phyloP scores from a whole-genome alignment of 1,284 basidiomycete genomes.

The Peniophora sp. region DNA sequence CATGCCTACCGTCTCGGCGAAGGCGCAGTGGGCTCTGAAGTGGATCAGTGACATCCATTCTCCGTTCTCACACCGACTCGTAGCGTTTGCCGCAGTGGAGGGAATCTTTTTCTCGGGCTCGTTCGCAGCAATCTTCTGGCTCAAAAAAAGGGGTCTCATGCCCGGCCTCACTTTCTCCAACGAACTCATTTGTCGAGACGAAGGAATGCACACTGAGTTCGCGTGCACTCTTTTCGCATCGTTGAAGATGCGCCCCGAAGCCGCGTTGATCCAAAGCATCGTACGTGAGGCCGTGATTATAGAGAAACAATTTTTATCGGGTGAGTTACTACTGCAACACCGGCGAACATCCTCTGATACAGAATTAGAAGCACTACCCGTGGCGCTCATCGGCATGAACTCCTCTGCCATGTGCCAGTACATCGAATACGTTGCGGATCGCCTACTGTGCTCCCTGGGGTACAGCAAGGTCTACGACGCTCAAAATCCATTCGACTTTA shows the following conservation, averaged over 20 bases:
- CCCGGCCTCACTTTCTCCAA: conserved; percentile 97
- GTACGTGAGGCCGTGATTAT: conserved; percentile 82
- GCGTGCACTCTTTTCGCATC: conserved; percentile 89
- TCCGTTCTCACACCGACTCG: conserved; percentile 85
- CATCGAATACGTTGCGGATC: conserved; percentile 96
- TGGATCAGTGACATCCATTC: conserved; percentile 88
- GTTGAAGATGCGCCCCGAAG: conserved; percentile 12
- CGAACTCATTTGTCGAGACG: conserved; percentile 95
- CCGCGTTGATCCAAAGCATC: conserved; percentile 35
- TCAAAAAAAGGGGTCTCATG: conserved; percentile 99
- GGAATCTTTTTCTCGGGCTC: conserved; percentile 98
- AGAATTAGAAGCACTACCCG: conserved; percentile 63
- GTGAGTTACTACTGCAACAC: conserved; percentile 21
- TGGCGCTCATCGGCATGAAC: conserved; percentile 79
- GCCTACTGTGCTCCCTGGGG: conserved; percentile 80
- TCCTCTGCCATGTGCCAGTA: conserved; percentile 84
- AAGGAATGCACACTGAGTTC: conserved; percentile 98
- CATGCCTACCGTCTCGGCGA: conserved; percentile 86
- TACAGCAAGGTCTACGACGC: conserved; percentile 75
- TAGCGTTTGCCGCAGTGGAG: conserved; percentile 98
- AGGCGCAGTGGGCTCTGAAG: conserved; percentile 89
- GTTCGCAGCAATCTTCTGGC: conserved; percentile 95
- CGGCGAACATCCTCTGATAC: not conserved
- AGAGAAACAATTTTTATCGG: conserved; percentile 80
- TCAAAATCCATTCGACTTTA: conserved; percentile 82